Evolutionary conservation across 1,284 basidiomycete species (phyloP).

Genomic region (Papiliotrema terrestris): DNA sequence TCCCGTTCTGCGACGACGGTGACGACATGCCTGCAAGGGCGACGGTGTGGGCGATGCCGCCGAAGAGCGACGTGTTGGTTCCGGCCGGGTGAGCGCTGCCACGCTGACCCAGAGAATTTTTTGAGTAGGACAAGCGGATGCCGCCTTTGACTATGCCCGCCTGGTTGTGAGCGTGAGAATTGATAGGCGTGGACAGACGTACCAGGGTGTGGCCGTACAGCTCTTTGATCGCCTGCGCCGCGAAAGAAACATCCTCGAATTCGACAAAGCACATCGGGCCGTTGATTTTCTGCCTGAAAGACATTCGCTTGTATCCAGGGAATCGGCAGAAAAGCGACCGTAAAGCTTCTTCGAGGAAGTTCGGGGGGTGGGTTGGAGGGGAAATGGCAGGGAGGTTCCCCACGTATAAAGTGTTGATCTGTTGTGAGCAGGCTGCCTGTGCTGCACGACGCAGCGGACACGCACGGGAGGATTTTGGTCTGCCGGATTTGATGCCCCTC

Average conservation of each 20-base stretch:
- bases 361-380: slow-evolving; percentile 61
- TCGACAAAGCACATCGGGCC: slow-evolving; percentile 98
- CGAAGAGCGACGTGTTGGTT: slow-evolving; percentile 31
- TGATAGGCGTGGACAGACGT: slow-evolving; percentile 6
- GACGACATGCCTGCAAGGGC: slow-evolving; percentile 40
- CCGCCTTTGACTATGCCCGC: slow-evolving; percentile 89
- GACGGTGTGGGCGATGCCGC: slow-evolving; percentile 45
- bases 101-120: slow-evolving; percentile 75
- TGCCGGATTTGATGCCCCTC: slow-evolving; percentile 56
- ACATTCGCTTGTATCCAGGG: slow-evolving; percentile 83
- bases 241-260: slow-evolving; percentile 86
- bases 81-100: slow-evolving; percentile 37
- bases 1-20: background rate
- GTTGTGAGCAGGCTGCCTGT: slow-evolving; percentile 5
- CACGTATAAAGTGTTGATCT: slow-evolving; percentile 92
- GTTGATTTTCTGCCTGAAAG: slow-evolving; percentile 91
- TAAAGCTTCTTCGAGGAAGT: slow-evolving; percentile 78
- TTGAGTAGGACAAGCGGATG: slow-evolving; percentile 92
- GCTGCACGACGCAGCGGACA: background rate
- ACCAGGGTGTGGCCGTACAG: slow-evolving; percentile 83
- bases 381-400: slow-evolving; percentile 82
- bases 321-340: slow-evolving; percentile 73
- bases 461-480: slow-evolving; percentile 85
- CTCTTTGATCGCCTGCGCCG: slow-evolving; percentile 79
- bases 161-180: slow-evolving; percentile 10